phyloP scores from a whole-genome alignment of 257 asterid species.

The Plantago major region DNA sequence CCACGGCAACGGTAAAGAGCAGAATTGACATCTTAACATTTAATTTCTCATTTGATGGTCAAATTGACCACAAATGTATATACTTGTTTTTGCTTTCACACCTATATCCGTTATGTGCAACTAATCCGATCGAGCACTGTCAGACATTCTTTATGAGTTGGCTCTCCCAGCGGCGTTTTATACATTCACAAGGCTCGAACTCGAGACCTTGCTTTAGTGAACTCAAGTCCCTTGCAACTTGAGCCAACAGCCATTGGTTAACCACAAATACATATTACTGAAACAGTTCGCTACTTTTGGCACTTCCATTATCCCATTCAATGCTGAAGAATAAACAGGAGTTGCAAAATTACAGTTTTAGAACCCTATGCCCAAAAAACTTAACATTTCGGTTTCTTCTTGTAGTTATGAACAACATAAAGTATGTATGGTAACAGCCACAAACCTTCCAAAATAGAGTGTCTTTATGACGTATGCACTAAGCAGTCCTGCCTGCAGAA shows the following conservation, averaged over 20 bases:
- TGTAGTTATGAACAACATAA: background rate
- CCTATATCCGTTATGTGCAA: no score
- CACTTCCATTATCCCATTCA: conserved; percentile 5
- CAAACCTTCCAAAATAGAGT: conserved; percentile 93
- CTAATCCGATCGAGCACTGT: no score
- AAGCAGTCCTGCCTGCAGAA: conserved; percentile 75
- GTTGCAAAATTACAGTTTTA: background rate
- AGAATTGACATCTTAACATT: background rate
- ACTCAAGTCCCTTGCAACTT: no score
- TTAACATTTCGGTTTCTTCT: background rate
- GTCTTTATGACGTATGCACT: conserved; percentile 89
- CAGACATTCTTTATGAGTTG: no score
- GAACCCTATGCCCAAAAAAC: background rate
- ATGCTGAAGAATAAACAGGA: background rate
- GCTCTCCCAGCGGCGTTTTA: no score
- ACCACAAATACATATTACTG: background rate
- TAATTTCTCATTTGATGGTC: background rate
- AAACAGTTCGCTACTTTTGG: conserved; percentile 12
- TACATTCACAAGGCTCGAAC: no score
- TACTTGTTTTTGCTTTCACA: no score
- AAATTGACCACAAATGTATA: background rate
- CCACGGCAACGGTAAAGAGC: conserved; percentile 4
- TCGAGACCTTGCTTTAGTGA: no score
- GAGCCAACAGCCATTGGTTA: no score
- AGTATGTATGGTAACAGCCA: conserved; percentile 15